Evolutionary conservation across 2,329 filamentous ascomycete genomes (phyloP).

Genomic region (Aspergillus neotritici): DNA sequence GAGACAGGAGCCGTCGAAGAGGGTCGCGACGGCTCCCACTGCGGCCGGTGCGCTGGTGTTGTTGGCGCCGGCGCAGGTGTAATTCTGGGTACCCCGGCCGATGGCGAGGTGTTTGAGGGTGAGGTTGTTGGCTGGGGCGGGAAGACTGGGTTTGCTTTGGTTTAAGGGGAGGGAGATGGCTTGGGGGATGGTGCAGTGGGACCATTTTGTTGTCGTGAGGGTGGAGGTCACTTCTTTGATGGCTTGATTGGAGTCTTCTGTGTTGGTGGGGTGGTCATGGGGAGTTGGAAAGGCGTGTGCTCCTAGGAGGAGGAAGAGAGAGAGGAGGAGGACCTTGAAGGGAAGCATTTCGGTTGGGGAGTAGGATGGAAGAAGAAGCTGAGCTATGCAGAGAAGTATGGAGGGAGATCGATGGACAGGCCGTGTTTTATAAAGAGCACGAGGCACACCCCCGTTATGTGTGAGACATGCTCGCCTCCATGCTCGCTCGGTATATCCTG

Average conservation of each 20-base stretch:
- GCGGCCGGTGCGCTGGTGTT: conserved; percentile 25
- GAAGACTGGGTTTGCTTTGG: conserved; percentile 20
- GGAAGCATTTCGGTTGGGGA: not conserved
- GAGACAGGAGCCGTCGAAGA: conserved; percentile 42
- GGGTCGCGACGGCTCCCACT: conserved; percentile 42
- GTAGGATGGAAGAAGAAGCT: not conserved
- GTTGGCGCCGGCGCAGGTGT: conserved; percentile 37
- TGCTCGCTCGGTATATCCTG: no score
- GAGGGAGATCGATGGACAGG: no score
- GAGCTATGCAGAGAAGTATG: not conserved
- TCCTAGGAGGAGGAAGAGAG: not conserved
- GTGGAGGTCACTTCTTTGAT: not conserved
- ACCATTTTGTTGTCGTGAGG: not conserved
- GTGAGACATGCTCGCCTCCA: no score
- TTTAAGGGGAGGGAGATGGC: conserved; percentile 12
- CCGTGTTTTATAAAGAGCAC: no score
- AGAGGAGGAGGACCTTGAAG: not conserved
- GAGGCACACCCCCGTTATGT: no score
- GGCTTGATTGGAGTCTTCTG: not conserved
- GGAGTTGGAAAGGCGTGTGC: not conserved
- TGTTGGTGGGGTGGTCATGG: not conserved
- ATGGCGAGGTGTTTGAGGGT: conserved; percentile 42
- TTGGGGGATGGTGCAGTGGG: conserved; percentile 18
- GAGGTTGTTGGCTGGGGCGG: conserved; percentile 23
- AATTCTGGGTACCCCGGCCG: conserved; percentile 49